Conservation (phyloP, 192 early-diverging fungal genomes). For the Phlyctochytrium bullatum region DNA sequence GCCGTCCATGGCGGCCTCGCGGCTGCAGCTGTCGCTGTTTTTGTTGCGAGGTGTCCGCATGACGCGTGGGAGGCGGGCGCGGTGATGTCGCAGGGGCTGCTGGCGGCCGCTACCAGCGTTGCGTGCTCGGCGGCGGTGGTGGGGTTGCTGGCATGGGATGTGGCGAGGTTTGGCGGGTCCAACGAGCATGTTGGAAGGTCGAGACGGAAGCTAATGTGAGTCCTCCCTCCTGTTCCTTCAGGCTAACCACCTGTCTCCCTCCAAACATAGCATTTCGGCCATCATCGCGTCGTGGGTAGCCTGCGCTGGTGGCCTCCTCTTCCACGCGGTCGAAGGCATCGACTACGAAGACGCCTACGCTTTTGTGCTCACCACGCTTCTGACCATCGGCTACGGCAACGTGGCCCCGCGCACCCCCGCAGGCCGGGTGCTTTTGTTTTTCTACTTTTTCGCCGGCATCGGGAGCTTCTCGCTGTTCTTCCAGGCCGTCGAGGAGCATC, state of each 20-base stretch:
- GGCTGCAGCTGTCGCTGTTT: too few relatives aligned
- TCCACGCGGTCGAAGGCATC: background rate
- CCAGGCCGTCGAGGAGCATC: background rate
- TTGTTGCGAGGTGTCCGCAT: too few relatives aligned
- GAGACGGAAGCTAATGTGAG: background rate
- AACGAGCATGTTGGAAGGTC: background rate
- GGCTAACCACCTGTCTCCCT: too few relatives aligned
- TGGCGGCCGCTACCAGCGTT: background rate
- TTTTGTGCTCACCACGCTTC: background rate
- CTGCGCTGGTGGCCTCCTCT: background rate
- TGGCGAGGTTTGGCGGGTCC: background rate
- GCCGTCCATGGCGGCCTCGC: too few relatives aligned
- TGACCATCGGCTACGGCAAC: constrained; percentile 2
- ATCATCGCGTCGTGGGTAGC: background rate
- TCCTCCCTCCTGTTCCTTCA: too few relatives aligned
- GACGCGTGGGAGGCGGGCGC: too few relatives aligned
- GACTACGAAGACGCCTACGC: background rate
- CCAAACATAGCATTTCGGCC: too few relatives aligned
- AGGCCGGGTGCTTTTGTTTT: background rate
- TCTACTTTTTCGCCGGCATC: background rate
- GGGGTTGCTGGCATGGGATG: background rate
- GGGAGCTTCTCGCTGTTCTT: constrained; percentile 1
- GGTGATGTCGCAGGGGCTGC: background rate
- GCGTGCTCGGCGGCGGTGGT: background rate
- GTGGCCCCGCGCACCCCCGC: background rate